These are phyloP conservation scores for Vitis rotundifolia DNA, from an alignment of 164 flowering plant species.

Conservation along the genomic window DNA sequence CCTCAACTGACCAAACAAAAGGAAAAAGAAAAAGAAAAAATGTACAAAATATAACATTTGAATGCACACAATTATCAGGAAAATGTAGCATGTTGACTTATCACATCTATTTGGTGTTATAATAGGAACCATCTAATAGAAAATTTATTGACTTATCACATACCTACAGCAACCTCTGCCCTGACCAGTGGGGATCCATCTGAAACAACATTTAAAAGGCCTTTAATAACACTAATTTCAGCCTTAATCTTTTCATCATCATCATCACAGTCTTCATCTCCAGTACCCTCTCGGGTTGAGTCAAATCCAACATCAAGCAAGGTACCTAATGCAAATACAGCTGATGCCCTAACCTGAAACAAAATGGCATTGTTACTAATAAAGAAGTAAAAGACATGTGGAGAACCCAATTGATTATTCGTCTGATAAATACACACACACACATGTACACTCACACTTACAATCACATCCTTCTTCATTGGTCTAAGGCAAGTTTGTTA, in stretches of 20 bases:
- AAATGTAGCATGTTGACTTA: no score
- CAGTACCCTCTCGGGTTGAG: constrained; percentile 59
- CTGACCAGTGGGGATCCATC: constrained; percentile 98
- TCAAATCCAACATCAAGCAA: constrained; percentile 79
- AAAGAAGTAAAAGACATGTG: not conserved
- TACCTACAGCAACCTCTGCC: constrained; percentile 95
- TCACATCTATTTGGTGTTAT: no score
- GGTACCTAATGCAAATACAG: constrained; percentile 86
- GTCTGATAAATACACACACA: not conserved
- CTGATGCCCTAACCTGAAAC: constrained; percentile 90
- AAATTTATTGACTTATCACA: constrained; percentile 23
- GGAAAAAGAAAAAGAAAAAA: not conserved
- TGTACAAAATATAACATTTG: no score
- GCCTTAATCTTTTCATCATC: constrained; percentile 84
- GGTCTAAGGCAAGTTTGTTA: no score
- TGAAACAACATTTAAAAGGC: constrained; percentile 70
- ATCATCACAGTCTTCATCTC: constrained; percentile 83
- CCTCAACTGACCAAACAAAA: not conserved
- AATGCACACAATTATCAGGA: no score
- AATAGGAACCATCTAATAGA: not conserved
- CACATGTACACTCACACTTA: no score
- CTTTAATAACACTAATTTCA: constrained; percentile 69
- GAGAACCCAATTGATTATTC: not conserved
- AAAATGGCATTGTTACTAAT: constrained; percentile 6
- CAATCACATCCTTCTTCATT: no score